Percentiles rank a stretch among this genome's conserved stretches.
phyloP scores from a whole-genome alignment of 2,329 filamentous ascomycete genomes.

The Colletotrichum sp. region DNA sequence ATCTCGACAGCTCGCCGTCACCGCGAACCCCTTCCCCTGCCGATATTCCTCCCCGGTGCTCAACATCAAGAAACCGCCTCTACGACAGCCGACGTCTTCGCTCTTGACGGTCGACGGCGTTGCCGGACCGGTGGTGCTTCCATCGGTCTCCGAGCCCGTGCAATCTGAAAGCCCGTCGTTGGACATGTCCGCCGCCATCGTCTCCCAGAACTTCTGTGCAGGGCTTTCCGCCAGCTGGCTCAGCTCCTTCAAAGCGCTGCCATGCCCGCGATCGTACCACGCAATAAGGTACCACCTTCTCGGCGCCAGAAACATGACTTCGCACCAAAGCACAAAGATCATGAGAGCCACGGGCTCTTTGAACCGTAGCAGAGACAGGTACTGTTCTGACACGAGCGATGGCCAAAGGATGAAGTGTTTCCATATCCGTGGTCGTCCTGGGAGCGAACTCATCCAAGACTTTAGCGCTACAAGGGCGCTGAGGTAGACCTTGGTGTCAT shows the following conservation, averaged over 20 bases:
- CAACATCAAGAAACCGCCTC: not conserved
- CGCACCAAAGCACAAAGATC: conserved; percentile 16
- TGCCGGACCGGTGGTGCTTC: not conserved
- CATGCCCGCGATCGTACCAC: conserved; percentile 14
- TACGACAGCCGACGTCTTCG: not conserved
- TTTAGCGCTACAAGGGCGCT: conserved; percentile 11
- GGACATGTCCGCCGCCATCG: not conserved
- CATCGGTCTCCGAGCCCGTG: not conserved
- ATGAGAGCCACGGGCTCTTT: conserved; percentile 19
- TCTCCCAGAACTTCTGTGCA: conserved; percentile 12
- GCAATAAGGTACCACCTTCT: conserved; percentile 14
- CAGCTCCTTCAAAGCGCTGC: conserved; percentile 1
- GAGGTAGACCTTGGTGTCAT: not conserved
- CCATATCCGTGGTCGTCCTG: conserved; percentile 18
- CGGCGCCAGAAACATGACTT: conserved; percentile 16
- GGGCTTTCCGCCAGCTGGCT: not conserved
- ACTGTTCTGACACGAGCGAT: conserved; percentile 14
- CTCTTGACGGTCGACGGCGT: not conserved
- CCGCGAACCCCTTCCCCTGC: not conserved
- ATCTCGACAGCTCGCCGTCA: not conserved
- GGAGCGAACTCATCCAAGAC: conserved; percentile 5
- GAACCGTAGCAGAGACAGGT: not conserved
- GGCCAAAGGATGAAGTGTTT: conserved; percentile 23
- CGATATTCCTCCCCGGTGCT: conserved; percentile 8
- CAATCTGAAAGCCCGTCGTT: not conserved